These are phyloP conservation scores for Chalciporus sphaerocephalus DNA, from an alignment of 768 basidiomycete genomes.

Conservation along the genomic window DNA sequence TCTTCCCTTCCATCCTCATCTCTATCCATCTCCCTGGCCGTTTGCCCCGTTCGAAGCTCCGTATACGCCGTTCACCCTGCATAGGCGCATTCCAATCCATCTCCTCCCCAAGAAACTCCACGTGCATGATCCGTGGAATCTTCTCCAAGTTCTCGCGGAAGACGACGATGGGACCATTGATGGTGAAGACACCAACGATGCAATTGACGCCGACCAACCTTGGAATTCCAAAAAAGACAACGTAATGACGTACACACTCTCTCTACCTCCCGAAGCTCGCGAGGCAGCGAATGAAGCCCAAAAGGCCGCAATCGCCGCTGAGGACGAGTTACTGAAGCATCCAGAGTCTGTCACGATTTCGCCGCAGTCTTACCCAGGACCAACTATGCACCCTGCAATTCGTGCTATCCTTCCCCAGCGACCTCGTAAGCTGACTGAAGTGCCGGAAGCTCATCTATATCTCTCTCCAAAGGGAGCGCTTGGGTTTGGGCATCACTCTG, in stretches of 20 bases:
- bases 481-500: constrained; percentile 50
- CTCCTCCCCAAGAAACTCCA: constrained; percentile 39
- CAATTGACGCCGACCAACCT: not conserved
- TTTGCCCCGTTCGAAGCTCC: constrained; percentile 34
- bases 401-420: constrained; percentile 24
- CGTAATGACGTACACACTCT: constrained; percentile 28
- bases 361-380: constrained; percentile 20
- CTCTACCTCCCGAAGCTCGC: constrained; percentile 9
- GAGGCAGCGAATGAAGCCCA: constrained; percentile 5
- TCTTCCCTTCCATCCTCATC: constrained; percentile 27
- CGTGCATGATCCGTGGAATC: constrained; percentile 41
- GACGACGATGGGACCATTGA: not conserved
- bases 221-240: constrained; percentile 30
- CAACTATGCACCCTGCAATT: constrained; percentile 26
- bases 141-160: constrained; percentile 19
- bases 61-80: constrained; percentile 21
- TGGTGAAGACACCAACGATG: not conserved
- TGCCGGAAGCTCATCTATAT: constrained; percentile 46
- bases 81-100: constrained; percentile 30
- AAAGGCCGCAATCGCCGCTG: constrained; percentile 1
- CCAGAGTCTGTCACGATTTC: constrained; percentile 15
- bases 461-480: constrained; percentile 33
- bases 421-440: constrained; percentile 22
- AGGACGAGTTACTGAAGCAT: constrained; percentile 3
- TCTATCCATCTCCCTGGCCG: constrained; percentile 41